Conservation (phyloP, 176 grass and related monocot genomes). For the Aechmea fasciata region DNA sequence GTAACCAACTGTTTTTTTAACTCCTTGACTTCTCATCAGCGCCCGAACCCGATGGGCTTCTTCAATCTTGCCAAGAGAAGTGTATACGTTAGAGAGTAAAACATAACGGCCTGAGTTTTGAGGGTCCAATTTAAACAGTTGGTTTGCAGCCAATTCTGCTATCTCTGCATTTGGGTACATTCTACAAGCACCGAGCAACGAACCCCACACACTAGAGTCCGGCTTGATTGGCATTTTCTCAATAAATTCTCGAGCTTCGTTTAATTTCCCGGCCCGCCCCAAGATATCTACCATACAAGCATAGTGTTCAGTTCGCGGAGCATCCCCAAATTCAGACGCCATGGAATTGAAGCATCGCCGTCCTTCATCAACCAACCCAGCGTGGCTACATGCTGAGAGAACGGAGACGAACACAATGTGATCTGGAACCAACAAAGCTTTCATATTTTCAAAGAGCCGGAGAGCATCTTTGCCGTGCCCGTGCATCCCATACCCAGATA, state of each 20-base stretch:
- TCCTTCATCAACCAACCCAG: constrained; percentile 16
- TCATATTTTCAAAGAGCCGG: constrained; percentile 17
- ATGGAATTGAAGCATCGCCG: constrained; percentile 25
- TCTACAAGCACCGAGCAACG: constrained; percentile 29
- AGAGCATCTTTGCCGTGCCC: constrained; percentile 16
- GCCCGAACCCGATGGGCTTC: constrained; percentile 18
- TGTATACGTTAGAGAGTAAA: constrained; percentile 23
- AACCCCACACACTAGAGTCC: constrained; percentile 26
- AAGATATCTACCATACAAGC: constrained; percentile 25
- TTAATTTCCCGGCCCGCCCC: constrained; percentile 20
- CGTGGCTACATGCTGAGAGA: constrained; percentile 24
- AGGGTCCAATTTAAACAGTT: constrained; percentile 16
- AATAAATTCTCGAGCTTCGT: constrained; percentile 23
- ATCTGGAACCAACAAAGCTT: constrained; percentile 10
- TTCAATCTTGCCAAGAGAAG: constrained; percentile 23
- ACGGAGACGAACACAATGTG: constrained; percentile 18
- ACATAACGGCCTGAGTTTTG: constrained; percentile 22
- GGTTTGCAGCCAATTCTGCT: constrained; percentile 20
- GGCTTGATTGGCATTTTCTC: constrained; percentile 24
- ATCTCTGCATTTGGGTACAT: constrained; percentile 22
- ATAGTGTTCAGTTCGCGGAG: constrained; percentile 17
- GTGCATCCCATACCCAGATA: constrained; percentile 30
- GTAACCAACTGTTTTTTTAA: constrained; percentile 22
- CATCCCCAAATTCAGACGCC: constrained; percentile 4
- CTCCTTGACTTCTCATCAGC: constrained; percentile 10